phyloP scores from a whole-genome alignment of 352 stramenopile species.

The Thraustochytrium sp. region DNA sequence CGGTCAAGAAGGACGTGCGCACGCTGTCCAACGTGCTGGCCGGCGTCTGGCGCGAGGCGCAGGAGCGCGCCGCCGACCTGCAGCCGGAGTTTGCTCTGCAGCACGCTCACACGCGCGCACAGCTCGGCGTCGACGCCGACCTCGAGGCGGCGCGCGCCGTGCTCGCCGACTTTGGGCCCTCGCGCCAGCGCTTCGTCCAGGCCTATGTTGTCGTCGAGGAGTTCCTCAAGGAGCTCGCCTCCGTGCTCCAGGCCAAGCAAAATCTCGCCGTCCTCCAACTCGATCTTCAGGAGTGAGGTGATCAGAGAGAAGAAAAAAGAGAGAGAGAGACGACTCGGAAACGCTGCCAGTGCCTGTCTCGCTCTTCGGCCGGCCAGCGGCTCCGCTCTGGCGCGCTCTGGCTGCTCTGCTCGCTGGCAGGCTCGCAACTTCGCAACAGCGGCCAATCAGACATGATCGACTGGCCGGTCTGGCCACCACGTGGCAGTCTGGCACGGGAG shows the following conservation, averaged over 20 bases:
- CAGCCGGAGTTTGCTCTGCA: background rate
- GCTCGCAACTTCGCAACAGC: too few relatives aligned
- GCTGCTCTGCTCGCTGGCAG: too few relatives aligned
- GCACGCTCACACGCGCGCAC: background rate
- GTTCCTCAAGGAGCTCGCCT: constrained; percentile 28
- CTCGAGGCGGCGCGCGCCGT: background rate
- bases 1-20: background rate
- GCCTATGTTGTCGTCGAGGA: constrained; percentile 31
- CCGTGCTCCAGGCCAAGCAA: constrained; percentile 28
- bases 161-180: background rate
- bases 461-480: too few relatives aligned
- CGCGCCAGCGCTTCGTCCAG: constrained; percentile 4
- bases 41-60: constrained; percentile 8
- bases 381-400: too few relatives aligned
- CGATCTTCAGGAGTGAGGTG: constrained; percentile 13
- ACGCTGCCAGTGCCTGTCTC: too few relatives aligned
- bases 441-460: too few relatives aligned
- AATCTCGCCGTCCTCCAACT: constrained; percentile 3
- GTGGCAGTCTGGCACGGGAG: too few relatives aligned
- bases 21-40: constrained; percentile 4
- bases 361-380: too few relatives aligned
- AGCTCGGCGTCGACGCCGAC: background rate
- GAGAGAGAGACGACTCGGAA: too few relatives aligned
- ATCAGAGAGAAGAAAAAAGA: too few relatives aligned
- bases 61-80: background rate